Conservation (phyloP, 2,329 filamentous ascomycete genomes). For the Pezicula radicicola region DNA sequence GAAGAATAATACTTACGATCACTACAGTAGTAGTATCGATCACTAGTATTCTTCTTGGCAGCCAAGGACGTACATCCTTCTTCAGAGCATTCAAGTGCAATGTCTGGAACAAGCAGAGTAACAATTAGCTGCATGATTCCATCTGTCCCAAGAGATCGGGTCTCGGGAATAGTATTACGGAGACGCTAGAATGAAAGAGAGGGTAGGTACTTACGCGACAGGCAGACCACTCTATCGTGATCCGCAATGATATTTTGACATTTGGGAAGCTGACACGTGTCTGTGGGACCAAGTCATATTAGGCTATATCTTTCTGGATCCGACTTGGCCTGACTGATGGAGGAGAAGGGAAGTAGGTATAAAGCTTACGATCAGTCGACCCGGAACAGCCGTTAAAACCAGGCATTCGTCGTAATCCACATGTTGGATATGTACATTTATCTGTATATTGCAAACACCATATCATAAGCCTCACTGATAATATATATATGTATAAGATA, state of each 20-base stretch:
- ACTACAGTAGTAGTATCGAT: neutral
- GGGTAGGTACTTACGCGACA: neutral
- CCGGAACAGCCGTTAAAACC: neutral
- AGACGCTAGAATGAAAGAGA: neutral
- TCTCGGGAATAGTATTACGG: too few relatives aligned
- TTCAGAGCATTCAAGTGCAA: neutral
- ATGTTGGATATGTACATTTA: neutral
- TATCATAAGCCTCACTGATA: neutral
- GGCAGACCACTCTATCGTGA: neutral
- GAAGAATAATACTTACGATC: neutral
- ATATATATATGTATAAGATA: too few relatives aligned
- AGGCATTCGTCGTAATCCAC: neutral
- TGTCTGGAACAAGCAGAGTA: neutral
- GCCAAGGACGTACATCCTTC: neutral
- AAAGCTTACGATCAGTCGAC: neutral
- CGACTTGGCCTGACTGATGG: too few relatives aligned
- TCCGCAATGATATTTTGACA: neutral
- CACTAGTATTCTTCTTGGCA: neutral
- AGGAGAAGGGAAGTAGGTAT: neutral
- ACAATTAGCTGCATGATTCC: neutral
- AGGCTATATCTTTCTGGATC: neutral
- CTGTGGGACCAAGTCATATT: neutral
- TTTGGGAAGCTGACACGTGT: conserved; percentile 1
- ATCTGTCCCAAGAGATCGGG: too few relatives aligned
- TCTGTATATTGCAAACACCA: neutral